phyloP scores from a whole-genome alignment of 2,329 filamentous ascomycete species.

The Trichoderma hamatum region DNA sequence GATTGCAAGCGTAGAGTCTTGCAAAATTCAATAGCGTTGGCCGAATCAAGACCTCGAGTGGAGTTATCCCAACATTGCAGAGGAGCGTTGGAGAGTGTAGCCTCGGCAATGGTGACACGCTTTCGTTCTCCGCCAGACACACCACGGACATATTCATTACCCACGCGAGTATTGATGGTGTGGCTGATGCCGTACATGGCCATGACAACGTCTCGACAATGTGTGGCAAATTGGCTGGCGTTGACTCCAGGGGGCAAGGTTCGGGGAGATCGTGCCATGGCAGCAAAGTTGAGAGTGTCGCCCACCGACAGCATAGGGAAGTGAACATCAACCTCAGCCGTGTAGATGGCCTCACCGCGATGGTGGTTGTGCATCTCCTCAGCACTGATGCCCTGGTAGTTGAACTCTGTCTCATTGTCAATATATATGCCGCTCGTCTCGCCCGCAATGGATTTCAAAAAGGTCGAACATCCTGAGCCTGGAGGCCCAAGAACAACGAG shows the following conservation, averaged over 20 bases:
- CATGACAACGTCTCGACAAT: constrained; percentile 16
- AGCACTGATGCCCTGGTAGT: constrained; percentile 62
- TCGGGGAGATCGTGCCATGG: constrained; percentile 54
- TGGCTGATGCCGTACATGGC: constrained; percentile 51
- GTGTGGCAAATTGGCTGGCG: neutral
- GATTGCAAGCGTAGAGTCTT: constrained; percentile 54
- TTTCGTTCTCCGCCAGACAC: constrained; percentile 55
- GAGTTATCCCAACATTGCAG: constrained; percentile 48
- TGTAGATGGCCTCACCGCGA: constrained; percentile 60
- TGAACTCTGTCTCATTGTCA: constrained; percentile 27
- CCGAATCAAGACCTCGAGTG: constrained; percentile 55
- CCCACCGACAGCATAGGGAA: constrained; percentile 69
- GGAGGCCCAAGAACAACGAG: constrained; percentile 67
- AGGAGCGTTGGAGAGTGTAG: constrained; percentile 32
- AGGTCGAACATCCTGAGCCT: constrained; percentile 60
- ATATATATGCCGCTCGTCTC: constrained; percentile 55
- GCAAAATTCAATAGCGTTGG: constrained; percentile 58
- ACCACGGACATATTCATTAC: constrained; percentile 57
- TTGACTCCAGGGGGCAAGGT: constrained; percentile 43
- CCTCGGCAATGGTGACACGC: constrained; percentile 40
- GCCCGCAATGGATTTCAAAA: constrained; percentile 65
- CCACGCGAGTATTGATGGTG: constrained; percentile 55
- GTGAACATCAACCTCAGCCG: constrained; percentile 63
- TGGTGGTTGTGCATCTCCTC: constrained; percentile 63
- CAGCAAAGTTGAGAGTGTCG: constrained; percentile 68